phyloP scores from a whole-genome alignment of 2,329 filamentous ascomycete species.

The Alternaria ventricosa region DNA sequence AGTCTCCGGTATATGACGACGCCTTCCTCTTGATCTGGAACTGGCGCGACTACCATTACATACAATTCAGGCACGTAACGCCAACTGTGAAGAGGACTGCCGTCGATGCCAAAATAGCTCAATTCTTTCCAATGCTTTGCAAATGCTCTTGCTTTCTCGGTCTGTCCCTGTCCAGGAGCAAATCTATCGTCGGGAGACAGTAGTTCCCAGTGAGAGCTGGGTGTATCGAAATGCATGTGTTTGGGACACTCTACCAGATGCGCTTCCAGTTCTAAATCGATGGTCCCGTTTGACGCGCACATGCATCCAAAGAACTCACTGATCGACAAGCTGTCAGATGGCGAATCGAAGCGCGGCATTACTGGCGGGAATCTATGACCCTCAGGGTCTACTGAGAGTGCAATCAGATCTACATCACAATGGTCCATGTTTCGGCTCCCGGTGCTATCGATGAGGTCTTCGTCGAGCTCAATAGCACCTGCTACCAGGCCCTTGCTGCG shows the following conservation, averaged over 20 bases:
- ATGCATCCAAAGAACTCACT: background rate
- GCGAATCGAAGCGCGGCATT: background rate
- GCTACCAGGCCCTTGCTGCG: background rate
- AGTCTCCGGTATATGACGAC: constrained; percentile 1
- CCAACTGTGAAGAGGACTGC: background rate
- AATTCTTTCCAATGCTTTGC: background rate
- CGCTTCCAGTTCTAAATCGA: background rate
- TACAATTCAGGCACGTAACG: background rate
- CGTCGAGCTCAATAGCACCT: background rate
- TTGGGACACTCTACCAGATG: background rate
- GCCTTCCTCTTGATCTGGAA: background rate
- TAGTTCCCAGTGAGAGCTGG: background rate
- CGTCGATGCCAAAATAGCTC: background rate
- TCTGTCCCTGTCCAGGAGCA: background rate
- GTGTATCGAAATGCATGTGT: background rate
- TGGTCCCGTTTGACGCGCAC: background rate
- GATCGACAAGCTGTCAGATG: background rate
- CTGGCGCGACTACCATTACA: constrained; percentile 2
- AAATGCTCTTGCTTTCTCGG: background rate
- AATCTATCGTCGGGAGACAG: background rate
- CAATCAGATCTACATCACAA: background rate
- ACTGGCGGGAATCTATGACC: background rate
- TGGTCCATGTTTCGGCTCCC: background rate
- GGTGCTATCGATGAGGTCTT: background rate
- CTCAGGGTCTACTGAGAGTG: background rate